phyloP scores from a whole-genome alignment of 1,139 yeast genomes.

The Hyphopichia pseudoburtonii region DNA sequence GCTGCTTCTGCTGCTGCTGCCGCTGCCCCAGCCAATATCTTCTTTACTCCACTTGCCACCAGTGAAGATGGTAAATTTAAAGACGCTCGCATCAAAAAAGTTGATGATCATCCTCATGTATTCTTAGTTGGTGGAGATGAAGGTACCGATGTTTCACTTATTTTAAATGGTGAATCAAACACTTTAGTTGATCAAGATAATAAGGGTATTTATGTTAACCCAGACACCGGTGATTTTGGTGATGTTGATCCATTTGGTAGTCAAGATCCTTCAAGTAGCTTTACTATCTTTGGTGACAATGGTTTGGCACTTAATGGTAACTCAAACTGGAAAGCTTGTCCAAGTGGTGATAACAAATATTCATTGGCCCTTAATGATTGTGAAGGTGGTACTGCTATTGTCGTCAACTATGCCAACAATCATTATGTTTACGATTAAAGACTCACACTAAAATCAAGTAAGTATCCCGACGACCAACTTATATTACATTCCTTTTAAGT shows the following conservation, averaged over 20 bases:
- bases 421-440: too few species aligned
- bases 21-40: too few species aligned
- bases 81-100: slow-evolving; percentile 20
- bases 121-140: slow-evolving; percentile 25
- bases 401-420: too few species aligned
- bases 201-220: slow-evolving; percentile 21
- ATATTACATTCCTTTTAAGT: too few species aligned
- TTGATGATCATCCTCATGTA: slow-evolving; percentile 22
- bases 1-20: too few species aligned
- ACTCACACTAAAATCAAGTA: too few species aligned
- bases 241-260: slow-evolving; percentile 23
- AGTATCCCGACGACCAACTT: too few species aligned
- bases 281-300: slow-evolving; percentile 18
- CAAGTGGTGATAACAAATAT: slow-evolving; percentile 19
- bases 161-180: slow-evolving; percentile 20
- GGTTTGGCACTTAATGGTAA: slow-evolving; percentile 19
- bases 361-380: slow-evolving; percentile 24
- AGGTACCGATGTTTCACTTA: slow-evolving; percentile 18
- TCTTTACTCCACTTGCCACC: too few species aligned
- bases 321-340: slow-evolving; percentile 20
- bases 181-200: slow-evolving; percentile 25
- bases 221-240: slow-evolving; percentile 24
- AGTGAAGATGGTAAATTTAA: too few species aligned
- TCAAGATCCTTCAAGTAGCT: slow-evolving; percentile 20
- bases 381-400: slow-evolving; percentile 23